These are phyloP conservation scores for Xerocomus brunneocitrinus DNA, from an alignment of 768 basidiomycete genomes.

Conservation along the genomic window DNA sequence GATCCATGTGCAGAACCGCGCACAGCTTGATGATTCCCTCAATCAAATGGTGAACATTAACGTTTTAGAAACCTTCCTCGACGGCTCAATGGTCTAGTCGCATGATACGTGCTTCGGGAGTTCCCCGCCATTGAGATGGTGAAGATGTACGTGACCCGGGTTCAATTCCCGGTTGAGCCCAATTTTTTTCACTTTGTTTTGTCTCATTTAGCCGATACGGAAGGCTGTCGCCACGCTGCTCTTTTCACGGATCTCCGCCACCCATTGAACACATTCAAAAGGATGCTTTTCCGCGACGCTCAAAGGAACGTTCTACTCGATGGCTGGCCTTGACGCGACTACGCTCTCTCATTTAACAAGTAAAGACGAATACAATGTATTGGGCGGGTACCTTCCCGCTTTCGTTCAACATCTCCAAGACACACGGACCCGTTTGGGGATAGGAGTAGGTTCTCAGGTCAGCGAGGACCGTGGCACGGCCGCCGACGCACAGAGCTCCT, in stretches of 20 bases:
- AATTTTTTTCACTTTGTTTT: constrained; percentile 4
- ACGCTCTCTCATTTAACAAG: neutral
- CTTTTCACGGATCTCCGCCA: neutral
- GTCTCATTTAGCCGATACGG: neutral
- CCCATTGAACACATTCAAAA: constrained; percentile 3
- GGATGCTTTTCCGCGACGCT: constrained; percentile 11
- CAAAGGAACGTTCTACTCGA: neutral
- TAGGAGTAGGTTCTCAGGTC: neutral
- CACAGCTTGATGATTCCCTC: neutral
- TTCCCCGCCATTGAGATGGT: constrained; percentile 22
- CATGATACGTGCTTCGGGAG: constrained; percentile 35
- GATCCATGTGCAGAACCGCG: too few species aligned
- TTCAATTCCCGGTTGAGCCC: constrained; percentile 35
- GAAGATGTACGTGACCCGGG: constrained; percentile 36
- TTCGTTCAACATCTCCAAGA: constrained; percentile 26
- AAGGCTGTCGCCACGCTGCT: too few species aligned
- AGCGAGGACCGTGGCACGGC: neutral
- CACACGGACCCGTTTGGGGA: constrained; percentile 17
- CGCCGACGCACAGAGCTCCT: neutral
- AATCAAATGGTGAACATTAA: neutral
- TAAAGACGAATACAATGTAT: constrained; percentile 19
- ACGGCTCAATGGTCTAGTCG: constrained; percentile 33
- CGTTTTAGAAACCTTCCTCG: accelerated
- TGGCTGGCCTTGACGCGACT: constrained; percentile 3
- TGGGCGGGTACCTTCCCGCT: constrained; percentile 22